A percentile compares a stretch with the other conserved stretches of the same genome.
Evolutionary conservation across 305 asterid species (phyloP).

Genomic region (Fraxinus sp.): DNA sequence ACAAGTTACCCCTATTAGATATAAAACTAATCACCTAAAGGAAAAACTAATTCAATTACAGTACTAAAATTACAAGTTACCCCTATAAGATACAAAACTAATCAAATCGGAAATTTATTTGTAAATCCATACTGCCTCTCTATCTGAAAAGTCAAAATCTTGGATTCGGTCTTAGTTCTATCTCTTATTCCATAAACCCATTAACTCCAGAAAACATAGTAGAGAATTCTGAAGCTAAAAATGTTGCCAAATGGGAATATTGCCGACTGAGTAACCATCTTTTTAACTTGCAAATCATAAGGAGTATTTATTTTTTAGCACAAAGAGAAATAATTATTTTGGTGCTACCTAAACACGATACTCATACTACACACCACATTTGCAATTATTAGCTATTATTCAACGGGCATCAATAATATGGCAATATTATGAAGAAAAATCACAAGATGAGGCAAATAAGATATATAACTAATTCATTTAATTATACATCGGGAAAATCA

Average conservation of each 20-base stretch:
- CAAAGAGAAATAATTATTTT: neutral
- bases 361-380: neutral
- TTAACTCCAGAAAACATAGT: neutral
- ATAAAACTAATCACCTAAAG: neutral
- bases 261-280: neutral
- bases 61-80: neutral
- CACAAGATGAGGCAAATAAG: neutral
- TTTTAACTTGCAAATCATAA: neutral
- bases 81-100: neutral
- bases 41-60: neutral
- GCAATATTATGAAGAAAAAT: neutral
- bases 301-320: neutral
- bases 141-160: neutral
- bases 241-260: neutral
- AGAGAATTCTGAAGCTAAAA: neutral
- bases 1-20: neutral
- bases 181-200: neutral
- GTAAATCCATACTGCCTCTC: neutral
- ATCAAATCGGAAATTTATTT: neutral
- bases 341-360: neutral
- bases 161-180: neutral
- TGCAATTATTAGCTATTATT: neutral
- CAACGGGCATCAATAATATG: neutral
- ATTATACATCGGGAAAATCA: neutral
- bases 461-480: neutral